Conservation (phyloP, 129 eudicot species). For the Flaveria robusta region DNA sequence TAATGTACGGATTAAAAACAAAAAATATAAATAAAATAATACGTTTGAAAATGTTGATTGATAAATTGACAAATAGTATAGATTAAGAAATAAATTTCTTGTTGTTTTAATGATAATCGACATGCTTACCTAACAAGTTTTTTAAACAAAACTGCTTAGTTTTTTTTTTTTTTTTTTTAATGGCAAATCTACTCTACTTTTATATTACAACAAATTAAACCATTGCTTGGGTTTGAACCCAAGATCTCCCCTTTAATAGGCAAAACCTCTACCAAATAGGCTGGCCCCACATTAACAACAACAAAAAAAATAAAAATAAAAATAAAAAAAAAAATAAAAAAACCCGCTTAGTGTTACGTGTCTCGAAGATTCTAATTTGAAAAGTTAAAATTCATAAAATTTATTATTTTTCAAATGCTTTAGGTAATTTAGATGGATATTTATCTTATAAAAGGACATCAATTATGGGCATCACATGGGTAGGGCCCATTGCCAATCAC, state of each 20-base stretch:
- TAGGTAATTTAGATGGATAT: slow-evolving; percentile 15
- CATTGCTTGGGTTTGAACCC: no score
- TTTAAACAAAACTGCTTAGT: background rate
- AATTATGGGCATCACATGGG: slow-evolving; percentile 37
- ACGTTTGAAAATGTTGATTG: no score
- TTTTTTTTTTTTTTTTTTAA: no score
- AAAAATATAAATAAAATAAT: no score
- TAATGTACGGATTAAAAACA: background rate
- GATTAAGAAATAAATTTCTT: no score
- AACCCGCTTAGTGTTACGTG: background rate
- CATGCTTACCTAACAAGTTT: background rate
- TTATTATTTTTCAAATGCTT: background rate
- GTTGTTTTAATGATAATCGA: background rate
- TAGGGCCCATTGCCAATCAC: slow-evolving; percentile 27
- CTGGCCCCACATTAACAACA: no score
- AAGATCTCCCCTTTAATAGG: no score
- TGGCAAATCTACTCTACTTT: no score
- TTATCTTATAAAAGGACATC: background rate
- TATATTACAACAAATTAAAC: no score
- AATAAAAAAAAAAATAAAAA: background rate
- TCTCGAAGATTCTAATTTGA: slow-evolving; percentile 1
- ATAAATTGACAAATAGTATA: no score
- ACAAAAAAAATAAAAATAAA: no score
- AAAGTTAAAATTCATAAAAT: background rate
- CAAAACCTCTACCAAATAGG: no score